Base-by-base conservation (phyloP, 1,139 yeast species). In the Yamadazyma aaseri region DNA sequence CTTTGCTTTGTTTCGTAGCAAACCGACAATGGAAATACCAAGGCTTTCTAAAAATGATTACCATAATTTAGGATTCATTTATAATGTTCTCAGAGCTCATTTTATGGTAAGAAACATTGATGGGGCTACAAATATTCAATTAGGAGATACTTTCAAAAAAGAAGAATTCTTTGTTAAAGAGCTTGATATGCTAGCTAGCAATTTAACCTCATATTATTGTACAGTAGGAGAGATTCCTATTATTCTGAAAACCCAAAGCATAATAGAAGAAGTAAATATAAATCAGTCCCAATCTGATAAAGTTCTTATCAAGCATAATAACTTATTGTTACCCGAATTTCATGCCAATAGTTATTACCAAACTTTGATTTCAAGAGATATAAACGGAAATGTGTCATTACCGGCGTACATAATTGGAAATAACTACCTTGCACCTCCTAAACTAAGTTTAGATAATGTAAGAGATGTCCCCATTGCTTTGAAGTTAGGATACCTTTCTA, bases 271-370 rank as follows among this genome's bases (percentile, higher is more conserved):
- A 17, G 18, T 32, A 2, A 42, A 37, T 13, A 41, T 49, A 23
- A 16, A 31, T 7, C 44, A 44, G 20, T 39, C 45, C 4, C 23
- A 32, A 6, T 23, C 18, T 1, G 71, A 63, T 38, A 54, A 51
- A 20, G 69, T 60, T 2, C 38, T 57, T n/a, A 54, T 70, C 6
- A 44, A 56, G 2, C 74, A 70, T 44, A 52, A 67, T 30, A 69
- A 69, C 41, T 14, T 53, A 15, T 47, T 70, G 26, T 44, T 68
- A 3, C 73, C 74, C 1, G 49, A 58, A 15, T 69, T 48, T 35
- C 56, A 58, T 29, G 65, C 71, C 9, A 49, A 41, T 12, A 50
- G 63, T 1, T 70, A 56, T 40, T 52, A 48, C 33, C 73, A 68
- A 34, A 58, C 71, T 0, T 47, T 68, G 4, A 35, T 65, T 18